A percentile compares a stretch with the other conserved stretches of the same genome.
Conservation (phyloP, 148 eudicot species). For the Spergularia marina region DNA sequence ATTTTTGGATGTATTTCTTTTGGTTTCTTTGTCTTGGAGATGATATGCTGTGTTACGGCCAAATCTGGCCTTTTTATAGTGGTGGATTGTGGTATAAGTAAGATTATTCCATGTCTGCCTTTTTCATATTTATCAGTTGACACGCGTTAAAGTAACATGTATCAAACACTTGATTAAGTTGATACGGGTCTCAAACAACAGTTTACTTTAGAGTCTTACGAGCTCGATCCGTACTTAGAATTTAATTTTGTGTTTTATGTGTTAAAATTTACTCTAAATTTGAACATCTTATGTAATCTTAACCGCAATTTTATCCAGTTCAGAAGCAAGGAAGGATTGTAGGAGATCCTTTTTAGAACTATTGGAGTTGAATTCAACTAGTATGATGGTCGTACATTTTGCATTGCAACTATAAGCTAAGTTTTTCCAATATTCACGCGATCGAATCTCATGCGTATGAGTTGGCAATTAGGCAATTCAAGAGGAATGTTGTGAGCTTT, state of each 20-base stretch:
- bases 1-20: conserved; percentile 4
- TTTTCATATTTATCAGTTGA: not conserved
- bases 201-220: too few species aligned
- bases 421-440: not conserved
- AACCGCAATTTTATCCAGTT: too few species aligned
- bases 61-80: conserved; percentile 12
- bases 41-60: not conserved
- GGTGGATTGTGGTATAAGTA: conserved; percentile 9
- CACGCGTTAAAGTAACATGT: too few species aligned
- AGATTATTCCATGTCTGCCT: not conserved
- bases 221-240: too few species aligned
- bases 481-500: not conserved
- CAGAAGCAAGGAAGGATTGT: too few species aligned
- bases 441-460: not conserved
- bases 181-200: too few species aligned
- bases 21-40: not conserved
- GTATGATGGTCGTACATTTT: not conserved
- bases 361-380: not conserved
- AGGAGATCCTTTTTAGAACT: not conserved
- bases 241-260: too few species aligned
- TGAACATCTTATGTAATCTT: too few species aligned
- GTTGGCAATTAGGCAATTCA: not conserved
- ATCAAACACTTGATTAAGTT: too few species aligned
- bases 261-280: too few species aligned
- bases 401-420: not conserved